Percentiles rank a stretch among this genome's conserved stretches.
Evolutionary conservation across 345 rosid genomes (phyloP).

Genomic region (Xanthoceras sorbifolium): DNA sequence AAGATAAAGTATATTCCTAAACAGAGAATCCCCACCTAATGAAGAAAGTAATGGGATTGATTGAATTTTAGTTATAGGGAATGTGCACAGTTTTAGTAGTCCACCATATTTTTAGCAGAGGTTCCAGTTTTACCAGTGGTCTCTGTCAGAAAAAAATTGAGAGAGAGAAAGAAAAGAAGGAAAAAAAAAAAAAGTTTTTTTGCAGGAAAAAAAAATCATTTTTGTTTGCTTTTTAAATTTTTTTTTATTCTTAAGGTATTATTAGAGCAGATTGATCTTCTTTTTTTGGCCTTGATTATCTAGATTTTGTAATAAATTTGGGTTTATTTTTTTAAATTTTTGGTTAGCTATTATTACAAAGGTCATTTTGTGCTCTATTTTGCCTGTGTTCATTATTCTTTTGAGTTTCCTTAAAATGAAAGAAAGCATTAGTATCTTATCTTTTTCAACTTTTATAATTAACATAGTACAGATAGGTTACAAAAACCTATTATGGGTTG

Average conservation of each 20-base stretch:
- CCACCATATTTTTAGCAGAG: slow-evolving; percentile 54
- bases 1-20: slow-evolving; percentile 82
- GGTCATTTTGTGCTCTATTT: slow-evolving; percentile 11
- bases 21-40: slow-evolving; percentile 43
- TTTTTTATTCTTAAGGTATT: slow-evolving; percentile 17
- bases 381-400: not conserved
- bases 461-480: too few species aligned
- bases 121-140: slow-evolving; percentile 68
- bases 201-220: slow-evolving; percentile 32
- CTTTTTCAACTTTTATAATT: not conserved
- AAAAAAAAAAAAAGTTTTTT: slow-evolving; percentile 24
- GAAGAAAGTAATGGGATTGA: slow-evolving; percentile 16
- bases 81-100: slow-evolving; percentile 44
- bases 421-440: not conserved
- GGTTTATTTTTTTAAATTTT: slow-evolving; percentile 11
- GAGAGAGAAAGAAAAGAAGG: slow-evolving; percentile 5
- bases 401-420: not conserved
- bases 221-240: slow-evolving; percentile 11
- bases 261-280: slow-evolving; percentile 25
- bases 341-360: slow-evolving; percentile 8
- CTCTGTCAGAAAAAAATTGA: slow-evolving; percentile 46
- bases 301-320: slow-evolving; percentile 41
- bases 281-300: slow-evolving; percentile 16
- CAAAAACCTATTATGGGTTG: too few species aligned
- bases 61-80: slow-evolving; percentile 32